Conservation (phyloP, 2,329 filamentous ascomycete genomes). For the Orbilia quercus region DNA sequence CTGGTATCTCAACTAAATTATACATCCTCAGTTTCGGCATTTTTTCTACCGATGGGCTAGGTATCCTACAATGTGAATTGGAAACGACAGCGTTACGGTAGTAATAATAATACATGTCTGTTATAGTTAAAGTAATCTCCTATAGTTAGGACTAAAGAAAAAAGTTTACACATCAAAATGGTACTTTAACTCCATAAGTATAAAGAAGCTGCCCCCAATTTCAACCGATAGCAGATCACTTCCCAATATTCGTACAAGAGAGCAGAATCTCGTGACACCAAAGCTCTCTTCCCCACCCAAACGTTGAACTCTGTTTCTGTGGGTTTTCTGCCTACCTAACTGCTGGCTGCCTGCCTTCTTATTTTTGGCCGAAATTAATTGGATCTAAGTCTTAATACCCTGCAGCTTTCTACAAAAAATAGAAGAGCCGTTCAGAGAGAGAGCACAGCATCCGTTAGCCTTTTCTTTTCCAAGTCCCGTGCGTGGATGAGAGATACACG, state of each 20-base stretch:
- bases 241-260: slow-evolving; percentile 46
- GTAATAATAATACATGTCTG: background rate
- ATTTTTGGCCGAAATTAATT: slow-evolving; percentile 35
- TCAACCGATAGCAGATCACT: slow-evolving; percentile 46
- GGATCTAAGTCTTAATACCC: slow-evolving; percentile 32
- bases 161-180: no score
- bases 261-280: slow-evolving; percentile 25
- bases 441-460: slow-evolving; percentile 43
- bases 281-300: background rate
- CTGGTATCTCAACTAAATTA: no score
- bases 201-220: background rate
- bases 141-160: no score
- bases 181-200: no score
- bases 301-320: background rate
- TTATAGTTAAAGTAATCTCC: slow-evolving; percentile 4
- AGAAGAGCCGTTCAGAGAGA: slow-evolving; percentile 34
- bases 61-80: background rate
- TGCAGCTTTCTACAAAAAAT: slow-evolving; percentile 48
- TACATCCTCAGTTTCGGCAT: no score
- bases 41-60: no score
- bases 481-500: slow-evolving; percentile 6
- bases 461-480: slow-evolving; percentile 46
- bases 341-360: background rate
- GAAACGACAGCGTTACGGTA: background rate
- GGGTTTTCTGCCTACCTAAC: slow-evolving; percentile 24